phyloP scores from a whole-genome alignment of 1,139 yeast genomes.

The Scheffersomyces insectosa region DNA sequence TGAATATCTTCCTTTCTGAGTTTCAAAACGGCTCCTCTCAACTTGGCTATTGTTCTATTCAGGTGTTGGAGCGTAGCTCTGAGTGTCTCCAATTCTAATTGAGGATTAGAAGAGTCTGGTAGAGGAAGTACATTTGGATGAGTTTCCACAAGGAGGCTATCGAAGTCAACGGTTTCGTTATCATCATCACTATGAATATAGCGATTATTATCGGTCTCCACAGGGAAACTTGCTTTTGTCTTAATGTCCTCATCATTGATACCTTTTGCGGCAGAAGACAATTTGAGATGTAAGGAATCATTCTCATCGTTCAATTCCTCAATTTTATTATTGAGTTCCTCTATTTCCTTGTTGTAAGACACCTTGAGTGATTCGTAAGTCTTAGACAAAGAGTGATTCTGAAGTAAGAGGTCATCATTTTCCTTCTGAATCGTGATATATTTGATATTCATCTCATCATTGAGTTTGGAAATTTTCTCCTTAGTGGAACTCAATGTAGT shows the following conservation, averaged over 20 bases:
- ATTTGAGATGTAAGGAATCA: slow-evolving; percentile 50
- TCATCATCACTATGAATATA: slow-evolving; percentile 16
- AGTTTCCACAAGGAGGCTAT: slow-evolving; percentile 34
- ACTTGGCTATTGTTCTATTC: slow-evolving; percentile 56
- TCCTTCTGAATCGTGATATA: slow-evolving; percentile 38
- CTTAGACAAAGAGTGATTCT: slow-evolving; percentile 38
- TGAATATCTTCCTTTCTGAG: slow-evolving; percentile 28
- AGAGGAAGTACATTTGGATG: slow-evolving; percentile 27
- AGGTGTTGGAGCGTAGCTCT: slow-evolving; percentile 68
- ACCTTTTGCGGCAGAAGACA: slow-evolving; percentile 26
- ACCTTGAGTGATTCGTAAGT: slow-evolving; percentile 36
- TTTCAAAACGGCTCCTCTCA: slow-evolving; percentile 52
- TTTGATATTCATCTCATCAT: slow-evolving; percentile 34
- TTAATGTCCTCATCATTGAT: slow-evolving; percentile 22
- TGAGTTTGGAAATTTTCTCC: slow-evolving; percentile 30
- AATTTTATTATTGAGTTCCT: slow-evolving; percentile 50
- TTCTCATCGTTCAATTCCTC: slow-evolving; percentile 66
- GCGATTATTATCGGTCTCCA: neutral
- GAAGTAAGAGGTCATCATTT: slow-evolving; percentile 49
- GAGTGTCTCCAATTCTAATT: slow-evolving; percentile 67
- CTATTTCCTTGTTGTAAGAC: slow-evolving; percentile 39
- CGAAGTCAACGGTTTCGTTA: slow-evolving; percentile 34
- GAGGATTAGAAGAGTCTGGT: slow-evolving; percentile 50
- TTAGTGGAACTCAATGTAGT: slow-evolving; percentile 24
- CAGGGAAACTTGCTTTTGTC: neutral